phyloP scores from a whole-genome alignment of 352 stramenopile genomes.

The Globisporangium okanoganense region DNA sequence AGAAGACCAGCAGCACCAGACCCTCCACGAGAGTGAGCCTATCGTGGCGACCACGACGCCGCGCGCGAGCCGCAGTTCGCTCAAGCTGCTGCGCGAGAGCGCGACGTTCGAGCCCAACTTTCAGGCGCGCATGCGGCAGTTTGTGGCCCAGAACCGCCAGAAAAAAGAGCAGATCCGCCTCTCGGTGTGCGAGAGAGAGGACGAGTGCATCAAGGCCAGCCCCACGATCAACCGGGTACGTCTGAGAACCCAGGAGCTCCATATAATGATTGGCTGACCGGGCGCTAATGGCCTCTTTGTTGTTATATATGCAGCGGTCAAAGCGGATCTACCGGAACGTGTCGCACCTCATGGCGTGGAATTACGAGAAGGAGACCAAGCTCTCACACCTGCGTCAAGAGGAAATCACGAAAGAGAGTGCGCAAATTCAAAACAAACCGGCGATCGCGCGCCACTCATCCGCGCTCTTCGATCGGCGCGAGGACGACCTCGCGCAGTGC shows the following conservation, averaged over 20 bases:
- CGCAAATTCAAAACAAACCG: slow-evolving; percentile 28
- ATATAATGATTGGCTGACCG: background rate
- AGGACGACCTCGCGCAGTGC: slow-evolving; percentile 52
- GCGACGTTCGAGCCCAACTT: slow-evolving; percentile 58
- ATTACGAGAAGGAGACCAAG: slow-evolving; percentile 53
- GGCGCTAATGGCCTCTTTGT: background rate
- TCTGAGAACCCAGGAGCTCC: background rate
- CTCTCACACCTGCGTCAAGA: slow-evolving; percentile 36
- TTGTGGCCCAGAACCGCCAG: slow-evolving; percentile 29
- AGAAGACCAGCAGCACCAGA: background rate
- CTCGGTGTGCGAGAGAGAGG: slow-evolving; percentile 26
- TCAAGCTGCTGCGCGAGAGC: slow-evolving; percentile 39
- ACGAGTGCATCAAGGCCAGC: slow-evolving; percentile 21
- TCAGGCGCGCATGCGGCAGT: slow-evolving; percentile 52
- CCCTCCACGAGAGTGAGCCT: background rate
- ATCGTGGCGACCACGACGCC: background rate
- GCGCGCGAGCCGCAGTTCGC: slow-evolving; percentile 25
- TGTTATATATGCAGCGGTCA: slow-evolving; percentile 31
- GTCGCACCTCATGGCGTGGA: slow-evolving; percentile 62
- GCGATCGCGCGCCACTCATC: slow-evolving; percentile 30
- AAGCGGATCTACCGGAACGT: slow-evolving; percentile 53
- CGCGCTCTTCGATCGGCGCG: slow-evolving; percentile 27
- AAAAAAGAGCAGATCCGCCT: slow-evolving; percentile 49
- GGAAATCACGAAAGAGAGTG: slow-evolving; percentile 26
- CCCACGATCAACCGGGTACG: slow-evolving; percentile 59